Base-by-base conservation (phyloP, 1,139 yeast genomes). In the Taphrina wiesneri region DNA sequence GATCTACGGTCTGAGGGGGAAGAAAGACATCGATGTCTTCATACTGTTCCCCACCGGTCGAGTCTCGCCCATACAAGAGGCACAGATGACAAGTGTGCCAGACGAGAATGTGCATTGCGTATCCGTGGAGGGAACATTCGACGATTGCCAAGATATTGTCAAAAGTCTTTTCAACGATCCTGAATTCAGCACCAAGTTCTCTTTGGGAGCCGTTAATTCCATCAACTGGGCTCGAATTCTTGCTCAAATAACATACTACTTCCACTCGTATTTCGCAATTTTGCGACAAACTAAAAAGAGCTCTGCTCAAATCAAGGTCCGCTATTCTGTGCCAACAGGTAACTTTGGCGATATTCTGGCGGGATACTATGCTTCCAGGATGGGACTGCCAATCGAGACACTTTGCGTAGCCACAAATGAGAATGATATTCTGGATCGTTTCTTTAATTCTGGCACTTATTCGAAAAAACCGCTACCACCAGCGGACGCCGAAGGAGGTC, bases 161-260 rank as follows among this genome's bases (percentile, higher is more conserved):
- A 95, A 93, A 79, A 88, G 88, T 74, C 86, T 93, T 69, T 93
- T 93, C 77, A 96, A 93, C 69, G 99, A 93, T 77, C 80, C 78
- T 66, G 90, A 87, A 70, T 93, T 93, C 81, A 93, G 93, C 78
- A 83, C 82, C 72, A 87, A 86, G 77, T 89, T 91, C 79, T 97
- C 92, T 74, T 88, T 93, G 67, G 99, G 98, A 73, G 99, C 99
- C 21, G 97, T 93, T 69, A 93, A 93, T 80, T 92, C 98, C 61
- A 93, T 93, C 77, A 93, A 93, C 82, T 93, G 99, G 99, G 98
- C 99, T 3, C 88, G 99, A 80, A 93, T 93, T 71, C 83, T 93
- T 73, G 97, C 99, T 51, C 99, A 93, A 79, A 93, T 91, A 78
- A 92, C 99, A 15, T 93, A 93, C 79, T 93, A 93, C 80, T 92